These are phyloP conservation scores for Naganishia vishniacii DNA, from an alignment of 768 basidiomycete species.

Conservation along the genomic window DNA sequence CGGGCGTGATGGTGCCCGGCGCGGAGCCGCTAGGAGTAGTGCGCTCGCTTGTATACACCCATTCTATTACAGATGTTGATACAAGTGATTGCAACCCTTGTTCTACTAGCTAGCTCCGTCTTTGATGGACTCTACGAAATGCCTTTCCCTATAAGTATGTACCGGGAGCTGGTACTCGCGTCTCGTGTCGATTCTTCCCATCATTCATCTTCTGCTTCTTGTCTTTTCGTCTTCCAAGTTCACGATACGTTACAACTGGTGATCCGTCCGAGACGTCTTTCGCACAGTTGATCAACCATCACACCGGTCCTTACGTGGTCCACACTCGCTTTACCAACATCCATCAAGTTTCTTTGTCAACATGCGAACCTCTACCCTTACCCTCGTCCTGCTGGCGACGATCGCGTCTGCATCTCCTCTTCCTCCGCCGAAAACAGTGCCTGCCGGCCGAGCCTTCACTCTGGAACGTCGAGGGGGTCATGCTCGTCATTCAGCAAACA, in stretches of 20 bases:
- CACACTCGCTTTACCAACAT: not conserved
- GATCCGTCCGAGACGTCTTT: not conserved
- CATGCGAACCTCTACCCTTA: not conserved
- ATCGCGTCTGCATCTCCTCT: not conserved
- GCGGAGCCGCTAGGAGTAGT: no score
- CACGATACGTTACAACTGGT: not conserved
- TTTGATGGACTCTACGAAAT: no score
- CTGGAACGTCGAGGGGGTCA: conserved; percentile 13
- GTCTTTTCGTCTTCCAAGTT: not conserved
- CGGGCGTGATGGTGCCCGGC: no score
- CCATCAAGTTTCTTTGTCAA: not conserved
- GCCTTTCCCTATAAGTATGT: no score
- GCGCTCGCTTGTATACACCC: no score
- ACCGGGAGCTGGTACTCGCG: no score
- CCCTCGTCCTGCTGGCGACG: not conserved
- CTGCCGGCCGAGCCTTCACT: not conserved
- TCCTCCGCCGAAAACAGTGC: not conserved
- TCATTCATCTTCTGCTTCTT: not conserved
- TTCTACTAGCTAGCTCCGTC: no score
- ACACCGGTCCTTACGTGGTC: not conserved
- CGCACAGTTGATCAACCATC: not conserved
- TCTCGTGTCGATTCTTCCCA: no score
- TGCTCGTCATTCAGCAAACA: not conserved
- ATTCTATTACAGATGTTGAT: no score
- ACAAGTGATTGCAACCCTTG: no score